phyloP scores from a whole-genome alignment of 192 early-diverging fungal genomes.

The Phlyctochytrium planicorne region DNA sequence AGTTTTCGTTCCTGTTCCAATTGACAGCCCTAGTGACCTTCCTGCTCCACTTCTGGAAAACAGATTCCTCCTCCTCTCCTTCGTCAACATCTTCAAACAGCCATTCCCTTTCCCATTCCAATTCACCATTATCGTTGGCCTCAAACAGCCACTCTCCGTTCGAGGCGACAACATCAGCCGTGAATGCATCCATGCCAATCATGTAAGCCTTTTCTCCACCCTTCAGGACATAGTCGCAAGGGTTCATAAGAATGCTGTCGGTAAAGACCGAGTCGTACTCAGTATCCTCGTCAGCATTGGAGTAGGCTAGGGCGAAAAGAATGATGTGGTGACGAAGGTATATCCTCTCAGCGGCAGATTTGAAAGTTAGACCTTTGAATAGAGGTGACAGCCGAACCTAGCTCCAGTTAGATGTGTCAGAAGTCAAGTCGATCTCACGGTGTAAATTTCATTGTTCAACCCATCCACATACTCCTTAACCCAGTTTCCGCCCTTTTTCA shows the following conservation, averaged over 20 bases:
- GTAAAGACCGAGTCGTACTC: conserved; percentile 5
- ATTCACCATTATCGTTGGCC: background rate
- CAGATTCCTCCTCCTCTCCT: conserved; percentile 10
- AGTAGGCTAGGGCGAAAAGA: conserved; percentile 55
- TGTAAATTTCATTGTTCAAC: conserved; percentile 66
- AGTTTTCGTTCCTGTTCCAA: too few relatives aligned
- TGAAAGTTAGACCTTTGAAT: conserved; percentile 52
- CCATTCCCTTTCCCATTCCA: background rate
- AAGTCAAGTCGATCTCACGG: too few relatives aligned
- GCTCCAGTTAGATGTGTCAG: too few relatives aligned
- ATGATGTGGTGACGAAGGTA: conserved; percentile 56
- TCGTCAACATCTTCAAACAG: conserved; percentile 5
- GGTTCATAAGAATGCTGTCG: conserved; percentile 52
- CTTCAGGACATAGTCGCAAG: conserved; percentile 49
- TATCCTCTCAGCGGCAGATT: conserved; percentile 51
- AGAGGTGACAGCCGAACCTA: conserved; percentile 48
- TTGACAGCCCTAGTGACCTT: too few relatives aligned
- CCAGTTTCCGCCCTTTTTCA: conserved; percentile 35
- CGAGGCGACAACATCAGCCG: conserved; percentile 20
- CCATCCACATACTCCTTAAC: conserved; percentile 62
- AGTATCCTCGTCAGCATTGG: too few relatives aligned
- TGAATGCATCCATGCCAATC: conserved; percentile 23
- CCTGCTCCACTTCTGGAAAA: too few relatives aligned
- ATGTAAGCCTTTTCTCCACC: conserved; percentile 69
- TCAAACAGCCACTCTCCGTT: conserved; percentile 14